phyloP scores from a whole-genome alignment of 805 yeast genomes.

The Candida mattraensis region DNA sequence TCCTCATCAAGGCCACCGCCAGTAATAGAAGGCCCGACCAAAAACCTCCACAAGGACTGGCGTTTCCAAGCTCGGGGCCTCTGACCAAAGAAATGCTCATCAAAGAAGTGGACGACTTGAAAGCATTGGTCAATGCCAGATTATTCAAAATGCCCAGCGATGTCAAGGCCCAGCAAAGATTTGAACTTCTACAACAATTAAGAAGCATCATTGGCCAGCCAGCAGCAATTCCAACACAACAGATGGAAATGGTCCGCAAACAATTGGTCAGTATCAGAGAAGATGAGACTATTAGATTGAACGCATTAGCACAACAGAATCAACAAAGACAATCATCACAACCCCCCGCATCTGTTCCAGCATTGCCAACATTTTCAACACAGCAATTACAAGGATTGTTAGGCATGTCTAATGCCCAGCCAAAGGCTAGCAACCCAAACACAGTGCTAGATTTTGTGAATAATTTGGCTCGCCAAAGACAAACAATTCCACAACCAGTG shows the following conservation, averaged over 20 bases:
- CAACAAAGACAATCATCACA: constrained; percentile 24
- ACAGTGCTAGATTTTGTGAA: constrained; percentile 28
- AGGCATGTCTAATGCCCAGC: constrained; percentile 7
- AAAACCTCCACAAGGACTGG: constrained; percentile 7
- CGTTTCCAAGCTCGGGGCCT: constrained; percentile 6
- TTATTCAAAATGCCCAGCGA: constrained; percentile 37
- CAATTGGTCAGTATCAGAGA: constrained; percentile 34
- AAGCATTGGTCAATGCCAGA: constrained; percentile 44
- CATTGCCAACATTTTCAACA: constrained; percentile 37
- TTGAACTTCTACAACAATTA: constrained; percentile 45
- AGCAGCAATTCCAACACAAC: constrained; percentile 28
- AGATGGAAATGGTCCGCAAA: constrained; percentile 32
- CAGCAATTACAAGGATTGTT: constrained; percentile 28
- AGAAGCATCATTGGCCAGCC: constrained; percentile 37
- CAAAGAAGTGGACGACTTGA: constrained; percentile 36
- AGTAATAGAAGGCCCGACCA: constrained; percentile 29
- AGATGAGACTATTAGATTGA: constrained; percentile 34
- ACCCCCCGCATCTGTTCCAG: constrained; percentile 6
- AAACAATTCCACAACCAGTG: too few relatives aligned
- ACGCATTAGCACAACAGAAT: constrained; percentile 23
- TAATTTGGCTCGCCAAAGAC: constrained; percentile 19
- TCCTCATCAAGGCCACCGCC: constrained; percentile 61
- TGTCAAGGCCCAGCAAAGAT: constrained; percentile 42
- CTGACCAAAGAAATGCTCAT: constrained; percentile 24
- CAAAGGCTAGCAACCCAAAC: constrained; percentile 15